Conservation (phyloP, 495 filamentous ascomycete genomes). For the Trichoderma virens region DNA sequence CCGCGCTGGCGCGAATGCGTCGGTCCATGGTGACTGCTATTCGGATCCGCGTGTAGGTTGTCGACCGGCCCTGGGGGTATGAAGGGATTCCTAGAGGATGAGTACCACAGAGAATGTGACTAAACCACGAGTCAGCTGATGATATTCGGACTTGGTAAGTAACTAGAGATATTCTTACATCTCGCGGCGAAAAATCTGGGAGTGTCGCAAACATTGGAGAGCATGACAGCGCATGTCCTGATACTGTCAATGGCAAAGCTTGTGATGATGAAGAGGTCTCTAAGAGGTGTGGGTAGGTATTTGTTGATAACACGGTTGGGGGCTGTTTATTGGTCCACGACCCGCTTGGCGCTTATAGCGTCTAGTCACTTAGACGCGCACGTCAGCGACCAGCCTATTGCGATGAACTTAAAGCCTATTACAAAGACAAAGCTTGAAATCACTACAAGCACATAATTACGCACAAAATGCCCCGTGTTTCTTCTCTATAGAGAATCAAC, state of each 20-base stretch:
- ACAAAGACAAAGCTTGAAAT: too few species aligned
- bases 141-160: background rate
- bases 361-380: background rate
- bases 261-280: background rate
- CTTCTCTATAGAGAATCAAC: too few species aligned
- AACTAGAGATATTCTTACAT: slow-evolving; percentile 44
- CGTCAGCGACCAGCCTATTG: too few species aligned
- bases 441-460: too few species aligned
- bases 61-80: slow-evolving; percentile 22
- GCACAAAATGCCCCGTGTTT: too few species aligned
- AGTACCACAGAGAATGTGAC: slow-evolving; percentile 68
- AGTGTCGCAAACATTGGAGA: slow-evolving; percentile 56
- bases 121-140: slow-evolving; percentile 17
- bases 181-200: slow-evolving; percentile 63
- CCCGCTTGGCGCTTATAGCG: background rate
- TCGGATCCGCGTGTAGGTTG: slow-evolving; percentile 19
- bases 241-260: background rate
- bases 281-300: too few species aligned
- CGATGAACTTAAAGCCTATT: too few species aligned
- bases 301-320: background rate
- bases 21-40: slow-evolving; percentile 18
- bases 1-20: slow-evolving; percentile 13
- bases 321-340: background rate
- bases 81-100: slow-evolving; percentile 43
- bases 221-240: background rate